Conservation (phyloP, 306 rosid species). For the Prunus persica region DNA sequence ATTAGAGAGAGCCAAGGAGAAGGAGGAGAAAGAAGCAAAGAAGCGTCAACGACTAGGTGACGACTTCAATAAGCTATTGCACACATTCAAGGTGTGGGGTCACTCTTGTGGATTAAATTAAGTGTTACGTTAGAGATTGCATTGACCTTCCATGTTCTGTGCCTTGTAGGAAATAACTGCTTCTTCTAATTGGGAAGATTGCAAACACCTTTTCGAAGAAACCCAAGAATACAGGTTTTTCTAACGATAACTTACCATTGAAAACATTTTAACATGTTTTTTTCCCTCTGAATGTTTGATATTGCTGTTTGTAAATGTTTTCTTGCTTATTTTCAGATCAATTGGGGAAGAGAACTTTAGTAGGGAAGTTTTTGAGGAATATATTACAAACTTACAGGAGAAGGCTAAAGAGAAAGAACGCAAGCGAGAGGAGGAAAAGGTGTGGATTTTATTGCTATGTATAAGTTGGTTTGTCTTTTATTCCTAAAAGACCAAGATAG, state of each 20-base stretch:
- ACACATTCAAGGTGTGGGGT: slow-evolving; percentile 62
- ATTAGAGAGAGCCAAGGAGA: slow-evolving; percentile 82
- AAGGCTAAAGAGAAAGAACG: slow-evolving; percentile 95
- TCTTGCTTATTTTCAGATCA: slow-evolving; percentile 44
- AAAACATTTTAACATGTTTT: neutral
- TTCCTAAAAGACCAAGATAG: neutral
- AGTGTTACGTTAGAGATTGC: neutral
- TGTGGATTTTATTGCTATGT: neutral
- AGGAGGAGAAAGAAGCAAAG: slow-evolving; percentile 98
- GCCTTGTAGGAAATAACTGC: slow-evolving; percentile 64
- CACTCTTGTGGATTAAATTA: slow-evolving; percentile 7
- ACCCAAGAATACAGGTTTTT: slow-evolving; percentile 83
- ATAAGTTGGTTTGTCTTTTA: neutral
- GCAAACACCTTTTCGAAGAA: slow-evolving; percentile 80
- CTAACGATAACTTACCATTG: neutral
- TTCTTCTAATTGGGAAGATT: slow-evolving; percentile 86
- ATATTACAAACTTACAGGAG: slow-evolving; percentile 62
- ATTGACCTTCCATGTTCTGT: slow-evolving; percentile 19
- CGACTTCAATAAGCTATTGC: slow-evolving; percentile 71
- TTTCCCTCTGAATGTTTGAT: neutral
- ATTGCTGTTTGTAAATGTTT: slow-evolving; percentile 1
- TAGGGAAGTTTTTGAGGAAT: slow-evolving; percentile 77
- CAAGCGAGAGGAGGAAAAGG: slow-evolving; percentile 97
- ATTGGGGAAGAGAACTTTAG: slow-evolving; percentile 67
- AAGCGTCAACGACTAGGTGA: slow-evolving; percentile 93